Conservation (phyloP, 148 eudicot genomes). For the Chenopodium formosanum region DNA sequence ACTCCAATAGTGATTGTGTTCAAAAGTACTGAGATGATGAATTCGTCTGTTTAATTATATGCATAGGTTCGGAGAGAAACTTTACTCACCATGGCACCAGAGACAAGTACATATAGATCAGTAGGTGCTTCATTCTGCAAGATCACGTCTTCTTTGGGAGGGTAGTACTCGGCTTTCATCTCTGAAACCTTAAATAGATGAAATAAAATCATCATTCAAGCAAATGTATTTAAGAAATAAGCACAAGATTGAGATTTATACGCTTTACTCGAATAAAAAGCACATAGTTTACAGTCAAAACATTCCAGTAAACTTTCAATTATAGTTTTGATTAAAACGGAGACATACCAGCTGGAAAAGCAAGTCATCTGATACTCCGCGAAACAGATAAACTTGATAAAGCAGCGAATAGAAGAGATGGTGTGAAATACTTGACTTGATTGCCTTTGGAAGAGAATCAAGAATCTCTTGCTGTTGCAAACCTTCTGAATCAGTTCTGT, state of each 20-base stretch:
- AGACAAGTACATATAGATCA: constrained; percentile 70
- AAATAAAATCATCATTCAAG: neutral
- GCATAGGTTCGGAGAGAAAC: constrained; percentile 1
- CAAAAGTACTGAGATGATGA: neutral
- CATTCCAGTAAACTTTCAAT: neutral
- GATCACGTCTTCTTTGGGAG: constrained; percentile 85
- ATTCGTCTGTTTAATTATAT: neutral
- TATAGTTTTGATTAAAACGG: neutral
- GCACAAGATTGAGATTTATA: neutral
- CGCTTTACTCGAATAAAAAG: neutral
- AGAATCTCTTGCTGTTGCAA: constrained; percentile 77
- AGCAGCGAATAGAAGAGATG: constrained; percentile 62
- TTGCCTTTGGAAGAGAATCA: constrained; percentile 81
- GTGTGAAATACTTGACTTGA: constrained; percentile 67
- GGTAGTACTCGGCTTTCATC: constrained; percentile 90
- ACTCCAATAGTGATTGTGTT: neutral
- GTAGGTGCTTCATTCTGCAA: constrained; percentile 90
- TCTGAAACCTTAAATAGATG: constrained; percentile 56
- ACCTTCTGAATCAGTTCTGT: constrained; percentile 83
- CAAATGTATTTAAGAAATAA: neutral
- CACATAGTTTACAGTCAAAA: neutral
- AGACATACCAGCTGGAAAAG: constrained; percentile 78
- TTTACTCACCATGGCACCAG: constrained; percentile 66
- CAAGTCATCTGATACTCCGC: constrained; percentile 71
- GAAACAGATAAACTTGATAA: constrained; percentile 71